phyloP scores from a whole-genome alignment of 202 grass and related monocot genomes.

The Cymbopogon flexuosus region DNA sequence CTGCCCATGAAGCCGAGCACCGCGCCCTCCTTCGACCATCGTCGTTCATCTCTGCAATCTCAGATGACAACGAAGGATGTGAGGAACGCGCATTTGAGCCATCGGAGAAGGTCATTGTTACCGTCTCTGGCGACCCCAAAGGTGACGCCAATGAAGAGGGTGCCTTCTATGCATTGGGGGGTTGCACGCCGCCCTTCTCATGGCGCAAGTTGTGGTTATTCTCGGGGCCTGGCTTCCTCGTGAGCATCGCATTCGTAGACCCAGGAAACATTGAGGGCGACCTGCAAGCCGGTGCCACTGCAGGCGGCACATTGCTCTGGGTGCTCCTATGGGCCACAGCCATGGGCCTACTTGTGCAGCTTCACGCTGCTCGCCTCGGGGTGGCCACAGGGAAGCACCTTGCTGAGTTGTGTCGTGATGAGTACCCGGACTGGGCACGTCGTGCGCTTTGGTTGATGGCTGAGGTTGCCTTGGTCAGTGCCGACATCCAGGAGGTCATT shows the following conservation, averaged over 20 bases:
- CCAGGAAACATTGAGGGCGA: conserved; percentile 87
- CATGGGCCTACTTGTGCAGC: conserved; percentile 69
- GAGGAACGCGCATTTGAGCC: conserved; percentile 52
- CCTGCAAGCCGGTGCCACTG: conserved; percentile 62
- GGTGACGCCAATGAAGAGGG: conserved; percentile 32
- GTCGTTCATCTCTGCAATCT: background rate
- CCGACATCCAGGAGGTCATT: conserved; percentile 84
- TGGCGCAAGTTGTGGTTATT: conserved; percentile 81
- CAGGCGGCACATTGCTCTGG: conserved; percentile 63
- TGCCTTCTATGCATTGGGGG: conserved; percentile 1
- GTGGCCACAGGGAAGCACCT: conserved; percentile 66
- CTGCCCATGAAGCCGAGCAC: conserved; percentile 24
- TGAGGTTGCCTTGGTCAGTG: conserved; percentile 68
- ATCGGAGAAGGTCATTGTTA: conserved; percentile 51
- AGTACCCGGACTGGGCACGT: conserved; percentile 74
- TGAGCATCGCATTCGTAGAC: conserved; percentile 84
- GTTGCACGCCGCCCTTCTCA: conserved; percentile 43
- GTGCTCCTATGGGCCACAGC: conserved; percentile 67
- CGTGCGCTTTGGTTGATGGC: conserved; percentile 66
- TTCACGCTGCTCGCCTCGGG: conserved; percentile 57
- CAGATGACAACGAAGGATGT: conserved; percentile 17
- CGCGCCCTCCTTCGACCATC: conserved; percentile 34
- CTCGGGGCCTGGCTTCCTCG: conserved; percentile 65
- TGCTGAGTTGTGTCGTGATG: conserved; percentile 71
- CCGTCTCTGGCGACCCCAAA: conserved; percentile 32